These are phyloP conservation scores for Rhytidiadelphus loreus DNA, from an alignment of 225 moss, liverwort and hornwort genomes.

Conservation along the genomic window DNA sequence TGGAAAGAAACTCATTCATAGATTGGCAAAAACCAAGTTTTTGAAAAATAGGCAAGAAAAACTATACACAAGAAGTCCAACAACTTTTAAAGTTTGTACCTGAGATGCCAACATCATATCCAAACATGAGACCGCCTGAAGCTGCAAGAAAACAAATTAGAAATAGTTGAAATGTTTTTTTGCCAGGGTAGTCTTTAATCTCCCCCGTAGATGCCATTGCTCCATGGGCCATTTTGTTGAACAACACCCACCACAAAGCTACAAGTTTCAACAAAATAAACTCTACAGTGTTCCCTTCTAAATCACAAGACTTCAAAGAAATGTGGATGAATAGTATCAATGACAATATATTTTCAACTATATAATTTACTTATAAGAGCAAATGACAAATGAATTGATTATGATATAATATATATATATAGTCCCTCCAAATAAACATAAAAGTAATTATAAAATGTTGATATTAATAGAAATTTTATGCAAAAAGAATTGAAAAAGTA, in stretches of 20 bases:
- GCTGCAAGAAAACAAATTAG: neutral
- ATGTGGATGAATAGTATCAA: neutral
- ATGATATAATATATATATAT: neutral
- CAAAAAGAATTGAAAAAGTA: fast-evolving
- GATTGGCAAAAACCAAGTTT: too few species aligned
- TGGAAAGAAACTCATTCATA: too few species aligned
- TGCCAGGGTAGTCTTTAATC: neutral
- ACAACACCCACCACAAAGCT: neutral
- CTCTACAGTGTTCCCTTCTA: fast-evolving
- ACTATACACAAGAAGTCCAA: fast-evolving
- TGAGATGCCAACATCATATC: constrained; percentile 12
- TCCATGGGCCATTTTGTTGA: neutral
- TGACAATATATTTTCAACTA: neutral
- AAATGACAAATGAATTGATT: neutral
- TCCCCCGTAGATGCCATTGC: fast-evolving
- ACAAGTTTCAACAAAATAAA: neutral
- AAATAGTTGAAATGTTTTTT: neutral
- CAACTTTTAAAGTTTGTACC: neutral
- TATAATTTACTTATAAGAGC: neutral
- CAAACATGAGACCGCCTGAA: constrained; percentile 5
- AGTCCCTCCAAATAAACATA: neutral
- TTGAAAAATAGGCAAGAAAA: too few species aligned
- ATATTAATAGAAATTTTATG: neutral
- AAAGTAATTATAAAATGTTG: neutral
- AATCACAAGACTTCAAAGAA: neutral